Evolutionary conservation across 441 rosid species (phyloP), one percentile per base, ranked within the genome.

Genomic region (Breynia disticha): DNA sequence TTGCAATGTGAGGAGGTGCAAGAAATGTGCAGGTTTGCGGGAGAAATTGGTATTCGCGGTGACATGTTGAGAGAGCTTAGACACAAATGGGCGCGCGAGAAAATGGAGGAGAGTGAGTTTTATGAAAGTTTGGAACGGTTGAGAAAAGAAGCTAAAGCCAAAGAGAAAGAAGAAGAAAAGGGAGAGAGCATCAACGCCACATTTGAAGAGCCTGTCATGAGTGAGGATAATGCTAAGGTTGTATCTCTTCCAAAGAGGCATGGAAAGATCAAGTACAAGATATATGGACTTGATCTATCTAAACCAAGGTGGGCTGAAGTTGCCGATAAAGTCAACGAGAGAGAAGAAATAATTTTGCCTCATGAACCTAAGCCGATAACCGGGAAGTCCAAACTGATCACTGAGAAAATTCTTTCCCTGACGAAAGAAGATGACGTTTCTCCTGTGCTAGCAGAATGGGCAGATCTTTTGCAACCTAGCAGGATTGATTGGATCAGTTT

Each of bases 1-100:
- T 65, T 84, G 73, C 95, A 84, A 48, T 67, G 64, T 43, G 86
- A 81, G 7, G 84, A 84, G 60, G 95, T 91, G 24, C 75, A 82
- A 73, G 87, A 86, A 66, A 82, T 84, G 91, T 76, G 82, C 60
- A 76, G 91, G 62, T 88, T 91, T 70, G 94, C 97, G n/a, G 87
- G 86, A 15, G 98, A 88, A 52, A 68, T 82, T 45, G 98, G 97
- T 43, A 81, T 88, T 57, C 77, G 87, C 19, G 98, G 95, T 48
- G 90, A 86, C 57, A 46, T 91, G 78, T 74, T 84, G 71, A 84
- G 97, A 66, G 95, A 91, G 68, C 76, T 91, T 28, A 80, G 94
- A 63, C 86, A 83, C 59, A 84, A 88, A 70, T 88, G 97, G 94
- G 95, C 97, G 1, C 61, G 73, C 14, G 97, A 91, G 64, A 76